Base-by-base conservation (phyloP, 2,329 filamentous ascomycete species). In the Didymella keratinophila region DNA sequence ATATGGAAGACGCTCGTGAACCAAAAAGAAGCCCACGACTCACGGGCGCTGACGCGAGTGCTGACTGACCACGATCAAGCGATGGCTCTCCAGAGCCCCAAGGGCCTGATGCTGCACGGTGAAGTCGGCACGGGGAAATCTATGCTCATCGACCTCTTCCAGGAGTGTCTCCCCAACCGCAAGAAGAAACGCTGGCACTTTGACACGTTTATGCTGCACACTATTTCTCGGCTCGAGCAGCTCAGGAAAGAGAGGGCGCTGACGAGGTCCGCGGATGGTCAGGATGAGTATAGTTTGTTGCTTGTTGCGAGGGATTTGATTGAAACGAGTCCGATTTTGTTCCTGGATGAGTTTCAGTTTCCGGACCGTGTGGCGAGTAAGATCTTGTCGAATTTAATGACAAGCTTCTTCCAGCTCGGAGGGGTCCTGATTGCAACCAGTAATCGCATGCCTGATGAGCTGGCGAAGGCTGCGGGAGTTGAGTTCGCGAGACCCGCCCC, bases 101-200 rank as follows among this genome's bases (percentile, higher is more conserved):
- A 83, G 65, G 91, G 91, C 0, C 78, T 95, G 16, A 88, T 94
- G 71, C 81, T 95, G 0, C 91, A 92, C 25, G 91, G 91, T 7
- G 90, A 93, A 71, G 91, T 95, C 1, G 91, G 91, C 11, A 92
- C 89, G 0, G 91, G 91, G 14, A 95, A 95, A 74, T 90, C 87
- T 5, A 93, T 95, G 89, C 83, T 95, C n/a, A 83, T 93, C 14
- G 91, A 94, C 69, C 79, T 95, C 0, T 86, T 95, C n/a, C 89
- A 90, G 14, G 88, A 92, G 50, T 89, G 89, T 49, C 78, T 95
- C 4, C 91, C 91, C 1, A 92, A 87, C 16, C 80, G 82, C 43
- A 88, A 87, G 69, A 94, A 94, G 79, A 82, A 84, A 66, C 81
- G 90, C 59, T 93, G 89, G 87, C 91, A 94, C 71, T 95, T 93